Evolutionary conservation across 345 rosid species (phyloP), one percentile per base, ranked within the genome.

Genomic region (Hibiscus tridactylites): DNA sequence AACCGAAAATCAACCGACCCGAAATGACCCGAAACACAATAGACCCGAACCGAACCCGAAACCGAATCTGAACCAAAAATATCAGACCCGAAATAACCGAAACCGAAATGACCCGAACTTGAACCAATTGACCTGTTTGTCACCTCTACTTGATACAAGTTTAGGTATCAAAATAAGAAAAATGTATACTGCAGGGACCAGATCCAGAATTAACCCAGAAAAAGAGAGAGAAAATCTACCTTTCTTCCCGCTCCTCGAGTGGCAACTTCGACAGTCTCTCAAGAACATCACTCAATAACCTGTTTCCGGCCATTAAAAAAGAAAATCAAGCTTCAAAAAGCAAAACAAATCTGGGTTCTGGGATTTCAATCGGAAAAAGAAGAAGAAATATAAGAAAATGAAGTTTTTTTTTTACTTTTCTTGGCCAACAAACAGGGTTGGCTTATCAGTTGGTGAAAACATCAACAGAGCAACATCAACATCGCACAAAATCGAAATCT

Each of bases 401-500:
- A 17, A 17, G 4, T 17, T 17, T 2, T 4, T 2, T 4, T 73
- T 74, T 57, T 57, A 57, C 61, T 21, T 57, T 12, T 62, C 58
- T 0, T 74, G 72, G 15, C 69, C 74, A 72, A 81, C 79, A 66
- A 8, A 77, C 62, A 37, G 74, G 3, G 52, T 46, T 5, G 63
- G 77, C 2, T 73, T 79, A 3, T 62, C 80, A 0, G 75, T 37
- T 0, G 83, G 84, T 9, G 87, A 81, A 44, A 79, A 77, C 73
- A 77, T 21, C 4, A 78, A 0, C 28, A 83, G 64, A 2, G 74
- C 79, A 2, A 83, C 13, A 72, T 80, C 84, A n/a, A 70, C 70
- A 24, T 83, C 84, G 29, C 86, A 80, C 5, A 76, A 19, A 9
- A 64, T 57, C 0, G 79, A 24, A 56, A 80, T 68, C 44, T 83